A percentile compares a stretch with the other conserved stretches of the same genome.
Evolutionary conservation across 2,329 filamentous ascomycete species (phyloP).

Genomic region (Zasmidium citrigriseum): DNA sequence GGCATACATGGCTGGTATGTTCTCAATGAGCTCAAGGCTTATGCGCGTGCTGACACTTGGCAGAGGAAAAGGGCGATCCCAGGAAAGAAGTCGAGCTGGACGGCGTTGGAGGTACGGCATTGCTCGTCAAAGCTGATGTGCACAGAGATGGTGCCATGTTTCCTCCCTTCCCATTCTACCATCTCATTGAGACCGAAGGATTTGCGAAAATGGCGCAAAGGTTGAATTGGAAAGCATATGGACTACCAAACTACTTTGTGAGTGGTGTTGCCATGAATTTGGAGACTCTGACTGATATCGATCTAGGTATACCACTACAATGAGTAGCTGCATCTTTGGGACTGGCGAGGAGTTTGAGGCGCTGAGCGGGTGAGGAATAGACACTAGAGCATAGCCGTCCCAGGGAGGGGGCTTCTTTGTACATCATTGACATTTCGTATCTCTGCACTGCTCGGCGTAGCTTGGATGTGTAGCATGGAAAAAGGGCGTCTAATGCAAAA

Average conservation of each 20-base stretch:
- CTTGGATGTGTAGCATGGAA: neutral
- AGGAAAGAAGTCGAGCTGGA: conserved; percentile 66
- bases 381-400: conserved; percentile 7
- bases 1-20: conserved; percentile 71
- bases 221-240: conserved; percentile 80
- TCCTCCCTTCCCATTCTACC: conserved; percentile 92
- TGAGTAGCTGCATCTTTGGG: conserved; percentile 12
- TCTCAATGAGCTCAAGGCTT: neutral
- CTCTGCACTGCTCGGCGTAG: neutral
- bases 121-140: conserved; percentile 94
- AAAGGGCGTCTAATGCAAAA: too few species aligned
- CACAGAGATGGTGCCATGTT: conserved; percentile 99
- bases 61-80: conserved; percentile 34
- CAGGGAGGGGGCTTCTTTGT: neutral
- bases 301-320: conserved; percentile 24
- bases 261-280: conserved; percentile 38
- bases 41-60: neutral
- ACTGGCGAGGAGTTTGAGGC: conserved; percentile 10
- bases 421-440: conserved; percentile 3
- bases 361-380: conserved; percentile 2
- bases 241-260: conserved; percentile 97
- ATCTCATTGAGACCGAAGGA: conserved; percentile 95
- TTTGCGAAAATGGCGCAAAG: conserved; percentile 96
- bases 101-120: conserved; percentile 87
- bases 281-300: too few species aligned